A percentile compares a stretch with the other conserved stretches of the same genome.
Conservation (phyloP, 345 rosid genomes). For the Syzygium oleosum region DNA sequence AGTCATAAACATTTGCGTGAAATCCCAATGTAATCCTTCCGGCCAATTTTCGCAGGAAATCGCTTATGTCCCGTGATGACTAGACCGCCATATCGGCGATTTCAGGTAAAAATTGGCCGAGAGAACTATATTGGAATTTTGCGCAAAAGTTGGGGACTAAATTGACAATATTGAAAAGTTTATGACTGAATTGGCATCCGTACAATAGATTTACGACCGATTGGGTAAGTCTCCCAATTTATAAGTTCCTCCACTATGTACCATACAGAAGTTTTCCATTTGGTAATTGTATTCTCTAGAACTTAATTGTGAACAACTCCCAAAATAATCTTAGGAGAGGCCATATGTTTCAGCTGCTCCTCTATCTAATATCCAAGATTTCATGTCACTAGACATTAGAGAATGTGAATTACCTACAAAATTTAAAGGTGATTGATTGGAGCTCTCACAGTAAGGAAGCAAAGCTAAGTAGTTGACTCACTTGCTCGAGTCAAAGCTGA, state of each 20-base stretch:
- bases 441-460: neutral
- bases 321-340: too few species aligned
- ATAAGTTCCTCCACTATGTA: neutral
- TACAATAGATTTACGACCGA: too few species aligned
- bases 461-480: neutral
- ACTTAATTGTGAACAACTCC: neutral
- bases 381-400: neutral
- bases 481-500: neutral
- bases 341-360: neutral
- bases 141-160: too few species aligned
- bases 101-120: too few species aligned
- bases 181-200: too few species aligned
- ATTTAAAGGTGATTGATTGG: neutral
- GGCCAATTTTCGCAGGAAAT: too few species aligned
- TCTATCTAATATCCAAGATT: neutral
- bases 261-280: neutral
- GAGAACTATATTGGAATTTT: too few species aligned
- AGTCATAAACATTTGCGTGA: too few species aligned
- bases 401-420: neutral
- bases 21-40: too few species aligned
- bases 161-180: too few species aligned
- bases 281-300: neutral
- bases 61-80: too few species aligned
- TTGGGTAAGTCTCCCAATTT: neutral
- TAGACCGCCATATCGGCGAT: too few species aligned